Evolutionary conservation across 371 early-diverging fungal genomes (phyloP), one percentile per base, ranked within the genome.

Genomic region (Dichotomocladium elegans): DNA sequence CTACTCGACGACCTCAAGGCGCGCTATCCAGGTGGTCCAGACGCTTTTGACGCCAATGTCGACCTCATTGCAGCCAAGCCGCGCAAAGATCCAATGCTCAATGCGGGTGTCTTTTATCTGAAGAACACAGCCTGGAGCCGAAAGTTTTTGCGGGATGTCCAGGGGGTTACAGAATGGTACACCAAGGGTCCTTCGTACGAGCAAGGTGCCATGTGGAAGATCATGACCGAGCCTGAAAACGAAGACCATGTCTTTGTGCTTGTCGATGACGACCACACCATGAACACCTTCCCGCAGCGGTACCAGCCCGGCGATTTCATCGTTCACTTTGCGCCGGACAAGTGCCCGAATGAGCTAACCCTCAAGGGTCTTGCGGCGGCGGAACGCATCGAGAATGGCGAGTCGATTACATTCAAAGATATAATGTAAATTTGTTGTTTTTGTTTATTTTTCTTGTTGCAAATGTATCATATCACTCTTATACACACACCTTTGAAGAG

Each of bases 301-400:
- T 86, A 83, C 55, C 44, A 58, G 15, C 60, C 70, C 14, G 81
- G 78, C 14, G 77, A 82, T 49, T 86, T 86, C 56, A 64, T 86
- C 26, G 75, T 86, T 15, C 86, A 86, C 50, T 82, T 77, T 63
- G 82, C 86, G 0, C 83, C 83, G 1, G 83, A 79, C 41, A 77
- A 74, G 43, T 86, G 86, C 53, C 83, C 85, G 4, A 68, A 72
- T 24, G 68, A 66, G 21, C 75, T 74, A 8, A 79, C 81, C 1
- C 33, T 85, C 17, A 60, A 69, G 15, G 85, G 81, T 2, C 63
- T 82, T 27, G 55, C 43, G 15, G 63, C 64, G 5, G 64, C 68
- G 8, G 34, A 65, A 30, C 41, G 34, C 7, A 62, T 67, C 33
- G 40, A 57, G 31, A 25, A 58, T 28, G 75, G 71, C 11, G 53